Base-by-base conservation (phyloP, 441 rosid genomes). In the Adansonia madagascariensis region DNA sequence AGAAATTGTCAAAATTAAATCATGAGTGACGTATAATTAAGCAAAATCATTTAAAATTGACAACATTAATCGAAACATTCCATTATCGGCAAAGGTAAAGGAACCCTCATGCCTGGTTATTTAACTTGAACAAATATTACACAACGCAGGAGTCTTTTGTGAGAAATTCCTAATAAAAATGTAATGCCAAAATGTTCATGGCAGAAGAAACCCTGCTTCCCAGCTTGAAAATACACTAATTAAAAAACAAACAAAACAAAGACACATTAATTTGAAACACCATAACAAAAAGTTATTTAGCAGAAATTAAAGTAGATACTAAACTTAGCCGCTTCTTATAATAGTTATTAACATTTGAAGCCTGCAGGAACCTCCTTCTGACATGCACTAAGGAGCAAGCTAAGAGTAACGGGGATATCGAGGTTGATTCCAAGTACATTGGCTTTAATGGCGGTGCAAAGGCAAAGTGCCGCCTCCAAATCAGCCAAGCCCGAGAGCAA, bases 381-480 rank as follows among this genome's bases (percentile, higher is more conserved):
- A 52, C 88, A 83, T 43, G 81, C 80, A 35, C 82, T 85, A 44
- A 85, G 77, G 75, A 85, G 74, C 74, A 85, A 74, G 74, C 85
- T 83, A 14, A 85, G 86, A n/a, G 85, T 72, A 44, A 85, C 15
- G 0, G 88, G 88, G 71, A 85, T 0, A 15, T 85, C 70, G 27
- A 83, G 81, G 79, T 81, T 81, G 74, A 83, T 78, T 11, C 86
- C 86, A 20, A 85, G 83, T 50, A 81, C 8, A 70, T 75, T 82
- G 75, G 80, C 88, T 70, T 69, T 79, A 43, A 82, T 74, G 52
- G 81, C 85, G 4, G 85, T 85, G 83, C 88, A 83, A 63, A 81
- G 86, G 83, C 88, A 85, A 75, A 85, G 75, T 0, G 88, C 86
- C 9, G 88, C 88, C 62, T 86, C 79, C 59, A 46, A 9, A 31